Percentiles rank a stretch among this genome's conserved stretches.
These are phyloP conservation scores for Diaporthe sp. DNA, from an alignment of 2,329 filamentous ascomycete species.

Conservation along the genomic window DNA sequence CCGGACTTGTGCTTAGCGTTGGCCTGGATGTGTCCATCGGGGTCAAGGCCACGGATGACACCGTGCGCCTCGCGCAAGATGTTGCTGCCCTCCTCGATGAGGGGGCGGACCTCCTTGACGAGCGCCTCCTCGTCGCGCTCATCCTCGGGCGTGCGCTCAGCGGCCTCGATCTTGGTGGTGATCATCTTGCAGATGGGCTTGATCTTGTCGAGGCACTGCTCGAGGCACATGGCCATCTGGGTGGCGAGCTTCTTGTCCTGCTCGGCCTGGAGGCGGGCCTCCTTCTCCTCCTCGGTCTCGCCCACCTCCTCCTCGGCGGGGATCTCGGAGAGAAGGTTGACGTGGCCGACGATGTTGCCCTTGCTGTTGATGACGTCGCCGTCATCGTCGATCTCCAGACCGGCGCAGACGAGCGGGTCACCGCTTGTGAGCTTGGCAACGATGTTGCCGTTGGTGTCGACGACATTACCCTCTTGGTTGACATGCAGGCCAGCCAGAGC, in stretches of 20 bases:
- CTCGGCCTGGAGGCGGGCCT: constrained; percentile 67
- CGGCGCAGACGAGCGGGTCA: constrained; percentile 72
- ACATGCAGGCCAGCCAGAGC: constrained; percentile 67
- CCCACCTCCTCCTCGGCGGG: constrained; percentile 60
- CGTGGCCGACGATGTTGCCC: constrained; percentile 75
- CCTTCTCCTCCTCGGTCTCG: constrained; percentile 70
- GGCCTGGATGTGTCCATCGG: constrained; percentile 86
- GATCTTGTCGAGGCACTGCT: constrained; percentile 85
- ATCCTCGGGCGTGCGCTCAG: constrained; percentile 84
- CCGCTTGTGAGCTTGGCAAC: constrained; percentile 78
- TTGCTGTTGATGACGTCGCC: constrained; percentile 79
- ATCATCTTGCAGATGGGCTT: constrained; percentile 90
- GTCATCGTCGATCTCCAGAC: constrained; percentile 78
- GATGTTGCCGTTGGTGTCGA: constrained; percentile 69
- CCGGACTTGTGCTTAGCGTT: constrained; percentile 87
- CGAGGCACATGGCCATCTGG: constrained; percentile 79
- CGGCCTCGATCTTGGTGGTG: constrained; percentile 83
- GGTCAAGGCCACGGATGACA: constrained; percentile 87
- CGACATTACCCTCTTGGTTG: constrained; percentile 70
- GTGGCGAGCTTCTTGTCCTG: constrained; percentile 82
- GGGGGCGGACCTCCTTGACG: constrained; percentile 86
- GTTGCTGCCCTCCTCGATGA: constrained; percentile 87
- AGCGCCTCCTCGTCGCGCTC: constrained; percentile 92
- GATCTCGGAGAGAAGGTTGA: constrained; percentile 74
- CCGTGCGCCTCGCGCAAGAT: constrained; percentile 91